Evolutionary conservation across 2,329 filamentous ascomycete species (phyloP), one percentile per base, ranked within the genome.

Genomic region (Anthostomella pinea): DNA sequence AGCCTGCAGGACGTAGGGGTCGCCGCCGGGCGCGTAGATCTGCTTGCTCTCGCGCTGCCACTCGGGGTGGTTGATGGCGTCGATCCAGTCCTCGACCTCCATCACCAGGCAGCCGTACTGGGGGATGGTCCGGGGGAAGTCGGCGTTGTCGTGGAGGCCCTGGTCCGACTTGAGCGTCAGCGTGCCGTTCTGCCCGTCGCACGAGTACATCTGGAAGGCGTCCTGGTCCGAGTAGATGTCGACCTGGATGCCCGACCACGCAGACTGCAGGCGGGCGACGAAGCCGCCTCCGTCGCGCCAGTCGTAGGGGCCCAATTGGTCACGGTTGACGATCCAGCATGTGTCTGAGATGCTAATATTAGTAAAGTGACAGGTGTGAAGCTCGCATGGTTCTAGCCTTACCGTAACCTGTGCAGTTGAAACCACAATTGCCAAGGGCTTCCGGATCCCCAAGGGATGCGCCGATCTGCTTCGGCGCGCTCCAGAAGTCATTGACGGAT

Each of bases 61-160:
- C 63, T 88, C 78, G 0, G 90, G 90, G 52, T 94, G 78, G 66
- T 95, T 96, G 66, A 97, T 93, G 17, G 75, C 89, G 59, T 95
- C 90, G 56, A 96, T 95, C 78, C 81, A 96, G 61, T 93, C 89
- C 71, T 96, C 79, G 9, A 93, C 87, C 68, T 96, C 91, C 63
- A 96, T 76, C 31, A 95, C 91, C 17, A 95, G 57, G 63, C 91
- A 96, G 20, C 87, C 89, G 57, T 89, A 87, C 68, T 90, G 60
- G 38, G 78, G 73, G 17, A 88, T 83, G 6, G 75, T 76, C 23
- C 81, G 70, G 3, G 79, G 75, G 51, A 81, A 76, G 20, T 67
- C 63, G 2, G 64, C 45, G 42, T 75, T 63, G 43, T 76, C 70
- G 43, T 69, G 63, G 4, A 84, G 65, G 11, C 85, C 85, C 60